Base-by-base conservation (phyloP, 345 rosid genomes). In the Geranium brycei region DNA sequence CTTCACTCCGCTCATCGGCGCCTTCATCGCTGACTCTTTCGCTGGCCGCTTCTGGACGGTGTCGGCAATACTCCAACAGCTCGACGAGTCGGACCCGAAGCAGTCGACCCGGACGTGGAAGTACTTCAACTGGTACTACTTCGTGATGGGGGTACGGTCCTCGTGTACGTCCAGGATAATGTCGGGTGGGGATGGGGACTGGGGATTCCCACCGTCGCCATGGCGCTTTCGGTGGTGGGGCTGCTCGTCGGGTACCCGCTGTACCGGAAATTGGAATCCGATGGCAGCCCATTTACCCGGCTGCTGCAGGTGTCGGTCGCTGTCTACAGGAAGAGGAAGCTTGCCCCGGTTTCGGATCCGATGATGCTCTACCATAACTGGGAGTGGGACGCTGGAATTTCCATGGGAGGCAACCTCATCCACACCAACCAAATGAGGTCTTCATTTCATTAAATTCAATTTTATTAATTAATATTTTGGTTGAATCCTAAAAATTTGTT, bases 261-360 rank as follows among this genome's bases (percentile, higher is more conserved):
- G 58, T 90, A 90, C 78, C 81, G 97, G 70, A 82, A 82, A 67
- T 66, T 91, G 79, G 83, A 77, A 71, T 96, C 98, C 0, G 72
- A 82, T 0, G 98, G 98, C n/a, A 91, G 98, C 69, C 98, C 98
- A 0, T 91, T 87, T 75, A 91, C 98, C 74, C 80, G 96, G 4
- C 68, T 91, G 78, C 5, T 89, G 56, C 98, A 89, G 59, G 96
- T 89, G n/a, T 69, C 68, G 5, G 88, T 84, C 47, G 78, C 93
- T 3, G 91, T 95, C 0, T 80, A 76, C 55, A 84, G 61, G 73
- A 91, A 91, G 80, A 84, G 98, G 35, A 85, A 80, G 58, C 3
- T 85, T 19, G 4, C 4, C 0, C 64, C 69, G 85, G 80, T 83
- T 23, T 62, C 80, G 51, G 88, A 89, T 71, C 68, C 83, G 0